Evolutionary conservation across 257 asterid species (phyloP).

Genomic region (Salvia miltiorrhiza): DNA sequence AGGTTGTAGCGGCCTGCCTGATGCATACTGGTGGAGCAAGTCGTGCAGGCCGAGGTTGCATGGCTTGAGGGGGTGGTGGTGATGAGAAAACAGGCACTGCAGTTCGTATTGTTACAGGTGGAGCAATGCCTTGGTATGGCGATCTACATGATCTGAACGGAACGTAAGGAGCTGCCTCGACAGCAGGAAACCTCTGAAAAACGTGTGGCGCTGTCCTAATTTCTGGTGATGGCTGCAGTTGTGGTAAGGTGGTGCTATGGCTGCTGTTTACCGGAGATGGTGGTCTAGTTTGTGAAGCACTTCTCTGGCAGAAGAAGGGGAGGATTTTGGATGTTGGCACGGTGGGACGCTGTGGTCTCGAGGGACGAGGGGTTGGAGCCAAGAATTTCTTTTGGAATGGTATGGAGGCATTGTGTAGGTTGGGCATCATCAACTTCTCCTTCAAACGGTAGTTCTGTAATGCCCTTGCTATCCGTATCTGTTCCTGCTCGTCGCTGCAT

Average conservation of each 20-base stretch:
- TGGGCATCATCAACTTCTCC: conserved; percentile 34
- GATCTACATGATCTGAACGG: conserved; percentile 45
- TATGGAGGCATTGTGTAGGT: conserved; percentile 25
- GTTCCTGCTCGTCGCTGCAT: conserved; percentile 73
- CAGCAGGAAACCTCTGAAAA: conserved; percentile 31
- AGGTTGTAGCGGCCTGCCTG: conserved; percentile 45
- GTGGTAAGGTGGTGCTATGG: conserved; percentile 12
- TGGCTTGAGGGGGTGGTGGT: too few relatives aligned
- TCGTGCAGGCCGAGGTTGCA: conserved; percentile 35
- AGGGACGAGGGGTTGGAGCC: conserved; percentile 44
- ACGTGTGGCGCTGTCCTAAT: conserved; percentile 4
- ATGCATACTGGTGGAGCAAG: conserved; percentile 52
- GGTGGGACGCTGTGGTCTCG: conserved; percentile 59
- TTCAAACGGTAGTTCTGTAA: conserved; percentile 47
- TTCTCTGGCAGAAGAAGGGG: conserved; percentile 45
- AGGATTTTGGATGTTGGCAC: conserved; percentile 58
- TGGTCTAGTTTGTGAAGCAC: conserved; percentile 28
- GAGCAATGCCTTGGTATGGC: conserved; percentile 53
- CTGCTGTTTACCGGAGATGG: conserved; percentile 23
- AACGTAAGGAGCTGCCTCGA: conserved; percentile 40
- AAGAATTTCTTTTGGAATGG: conserved; percentile 50
- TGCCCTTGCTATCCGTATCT: conserved; percentile 68
- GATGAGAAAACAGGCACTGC: conserved; percentile 73
- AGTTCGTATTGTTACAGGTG: conserved; percentile 58
- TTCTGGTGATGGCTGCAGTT: conserved; percentile 22